Conservation (phyloP, 768 basidiomycete genomes). For the Leccinum fibrillosum region DNA sequence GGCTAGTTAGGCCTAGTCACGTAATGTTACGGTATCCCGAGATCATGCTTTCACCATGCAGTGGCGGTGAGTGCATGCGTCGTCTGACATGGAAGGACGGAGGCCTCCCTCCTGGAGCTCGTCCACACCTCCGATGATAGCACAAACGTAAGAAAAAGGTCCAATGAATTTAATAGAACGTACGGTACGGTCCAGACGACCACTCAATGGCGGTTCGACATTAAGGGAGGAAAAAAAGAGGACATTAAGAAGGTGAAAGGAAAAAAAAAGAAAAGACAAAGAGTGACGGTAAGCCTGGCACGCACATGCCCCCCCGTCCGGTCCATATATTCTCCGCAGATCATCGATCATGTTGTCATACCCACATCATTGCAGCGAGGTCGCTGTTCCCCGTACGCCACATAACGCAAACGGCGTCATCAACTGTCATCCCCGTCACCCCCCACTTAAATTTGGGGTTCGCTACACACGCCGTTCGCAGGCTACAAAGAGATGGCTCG, state of each 20-base stretch:
- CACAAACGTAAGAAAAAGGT: constrained; percentile 17
- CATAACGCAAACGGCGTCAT: constrained; percentile 31
- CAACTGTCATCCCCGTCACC: constrained; percentile 19
- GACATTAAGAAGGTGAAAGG: not conserved
- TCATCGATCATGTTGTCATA: constrained; percentile 29
- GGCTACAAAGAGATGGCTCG: constrained; percentile 82
- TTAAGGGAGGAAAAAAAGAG: constrained; percentile 12
- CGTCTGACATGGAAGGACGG: not conserved
- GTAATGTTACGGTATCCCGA: constrained; percentile 30
- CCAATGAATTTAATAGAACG: constrained; percentile 16
- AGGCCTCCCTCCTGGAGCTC: not conserved
- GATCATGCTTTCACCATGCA: constrained; percentile 28
- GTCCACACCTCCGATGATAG: constrained; percentile 8
- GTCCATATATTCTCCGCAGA: constrained; percentile 27
- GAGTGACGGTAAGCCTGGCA: constrained; percentile 5
- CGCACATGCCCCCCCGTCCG: constrained; percentile 8
- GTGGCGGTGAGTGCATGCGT: constrained; percentile 28
- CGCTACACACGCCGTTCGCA: constrained; percentile 26
- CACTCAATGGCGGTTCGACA: constrained; percentile 13
- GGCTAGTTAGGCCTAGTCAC: constrained; percentile 8
- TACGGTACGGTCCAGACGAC: constrained; percentile 15
- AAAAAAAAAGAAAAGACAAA: not conserved
- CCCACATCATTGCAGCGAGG: constrained; percentile 33
- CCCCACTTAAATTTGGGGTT: constrained; percentile 22
- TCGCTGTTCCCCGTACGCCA: constrained; percentile 26